Evolutionary conservation across 805 yeast species (phyloP), one percentile per base, ranked within the genome.

Genomic region (Cyberlindnera lachancei): DNA sequence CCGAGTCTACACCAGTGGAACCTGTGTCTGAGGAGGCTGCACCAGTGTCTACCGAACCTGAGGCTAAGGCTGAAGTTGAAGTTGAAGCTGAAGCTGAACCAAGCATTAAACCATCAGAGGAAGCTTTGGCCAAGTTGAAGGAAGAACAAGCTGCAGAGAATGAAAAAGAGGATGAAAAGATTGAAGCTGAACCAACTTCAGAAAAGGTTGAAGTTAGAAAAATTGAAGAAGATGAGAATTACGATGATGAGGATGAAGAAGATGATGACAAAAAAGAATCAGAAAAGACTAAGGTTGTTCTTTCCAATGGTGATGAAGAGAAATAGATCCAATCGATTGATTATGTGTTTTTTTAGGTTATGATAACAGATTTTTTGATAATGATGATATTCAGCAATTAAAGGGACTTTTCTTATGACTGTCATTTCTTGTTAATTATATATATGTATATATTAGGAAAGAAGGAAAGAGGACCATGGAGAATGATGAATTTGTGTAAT

Each of bases 161-260:
- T 18, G 55, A 50, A 40, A 65, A 44, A 16, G 37, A 36, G 6
- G 66, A 42, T 17, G 33, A 36, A 3, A 36, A 34, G 11, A 34
- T 35, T 21, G 37, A 33, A 23, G 12, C 24, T 18, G 39, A n/a
- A n/a, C n/a, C n/a, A n/a, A n/a, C 37, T n/a, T 48, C 50, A 8
- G 53, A 58, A 29, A 57, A 61, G 18, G 46, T 57, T 10, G 63
- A 59, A 15, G 59, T 59, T 27, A 63, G 63, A 50, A 55, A 53
- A 27, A 41, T 62, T 22, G 58, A 59, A 37, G 67, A 63, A 41
- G 65, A 62, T 34, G 61, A 61, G 19, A 55, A 53, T 36, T 44
- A 57, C 30, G 60, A 64, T 21, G 59, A 59, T 41, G 64, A 60
- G 18, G 68, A 53, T 34, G 44, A 40, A 18, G 15, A 15, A 14